phyloP scores from a whole-genome alignment of 2,329 filamentous ascomycete species.

The Trichoderma afroharzianum region DNA sequence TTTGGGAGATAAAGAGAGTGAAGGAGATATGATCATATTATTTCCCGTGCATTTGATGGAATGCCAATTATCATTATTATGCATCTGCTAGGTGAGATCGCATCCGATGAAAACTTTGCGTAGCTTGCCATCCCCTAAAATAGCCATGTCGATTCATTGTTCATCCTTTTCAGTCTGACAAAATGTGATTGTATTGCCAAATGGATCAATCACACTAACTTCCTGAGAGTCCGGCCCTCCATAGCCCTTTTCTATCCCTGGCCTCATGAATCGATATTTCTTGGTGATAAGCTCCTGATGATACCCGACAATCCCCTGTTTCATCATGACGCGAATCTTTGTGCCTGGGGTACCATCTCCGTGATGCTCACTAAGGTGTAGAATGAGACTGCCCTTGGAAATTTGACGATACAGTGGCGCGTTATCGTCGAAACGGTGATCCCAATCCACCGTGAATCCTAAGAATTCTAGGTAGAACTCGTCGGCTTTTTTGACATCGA shows the following conservation, averaged over 20 bases:
- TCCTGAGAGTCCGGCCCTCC: constrained; percentile 9
- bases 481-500: constrained; percentile 22
- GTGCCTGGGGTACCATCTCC: neutral
- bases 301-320: neutral
- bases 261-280: constrained; percentile 21
- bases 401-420: constrained; percentile 22
- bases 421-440: constrained; percentile 22
- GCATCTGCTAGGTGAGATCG: neutral
- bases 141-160: neutral
- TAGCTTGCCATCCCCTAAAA: neutral
- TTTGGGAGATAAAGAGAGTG: neutral
- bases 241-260: constrained; percentile 18
- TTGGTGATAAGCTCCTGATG: constrained; percentile 20
- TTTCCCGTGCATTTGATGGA: neutral
- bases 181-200: constrained; percentile 21
- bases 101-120: neutral
- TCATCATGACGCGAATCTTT: neutral
- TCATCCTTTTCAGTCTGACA: neutral
- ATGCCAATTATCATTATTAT: neutral
- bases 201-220: constrained; percentile 21
- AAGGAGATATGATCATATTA: neutral
- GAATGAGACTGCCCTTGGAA: constrained; percentile 16
- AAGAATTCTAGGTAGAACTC: constrained; percentile 23
- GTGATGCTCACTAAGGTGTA: constrained; percentile 21
- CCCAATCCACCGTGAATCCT: constrained; percentile 22